Evolutionary conservation across 164 flowering plant species (phyloP).

Genomic region (Annona squamosa): DNA sequence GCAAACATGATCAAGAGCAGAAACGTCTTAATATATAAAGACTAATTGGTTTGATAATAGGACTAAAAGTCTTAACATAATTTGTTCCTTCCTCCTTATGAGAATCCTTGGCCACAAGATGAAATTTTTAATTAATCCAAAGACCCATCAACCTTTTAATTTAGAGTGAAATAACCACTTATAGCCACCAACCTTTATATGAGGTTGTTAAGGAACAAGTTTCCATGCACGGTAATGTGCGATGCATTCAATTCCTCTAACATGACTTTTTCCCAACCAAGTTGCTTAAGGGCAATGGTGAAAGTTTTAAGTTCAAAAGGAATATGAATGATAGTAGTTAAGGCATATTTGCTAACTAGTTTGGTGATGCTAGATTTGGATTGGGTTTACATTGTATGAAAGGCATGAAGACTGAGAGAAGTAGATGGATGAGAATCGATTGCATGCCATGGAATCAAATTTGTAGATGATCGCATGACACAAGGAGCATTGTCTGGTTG

Average conservation of each 20-base stretch:
- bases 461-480: too few relatives aligned
- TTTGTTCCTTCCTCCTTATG: background rate
- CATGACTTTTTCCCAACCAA: background rate
- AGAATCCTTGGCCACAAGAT: background rate
- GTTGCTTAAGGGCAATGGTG: background rate
- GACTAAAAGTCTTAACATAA: background rate
- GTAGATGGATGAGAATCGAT: too few relatives aligned
- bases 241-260: slow-evolving; percentile 1
- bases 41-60: background rate
- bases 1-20: background rate
- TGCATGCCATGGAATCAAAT: too few relatives aligned
- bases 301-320: too few relatives aligned
- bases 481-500: too few relatives aligned
- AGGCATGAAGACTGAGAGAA: too few relatives aligned
- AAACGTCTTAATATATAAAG: background rate
- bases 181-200: background rate
- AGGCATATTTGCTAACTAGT: too few relatives aligned
- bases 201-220: background rate
- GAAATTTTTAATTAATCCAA: background rate
- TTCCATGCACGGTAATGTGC: background rate
- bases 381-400: too few relatives aligned
- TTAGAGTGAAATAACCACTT: background rate
- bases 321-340: too few relatives aligned
- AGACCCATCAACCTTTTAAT: background rate
- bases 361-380: too few relatives aligned